phyloP scores from a whole-genome alignment of 257 asterid genomes.

The Fraxinus quadrangulata region DNA sequence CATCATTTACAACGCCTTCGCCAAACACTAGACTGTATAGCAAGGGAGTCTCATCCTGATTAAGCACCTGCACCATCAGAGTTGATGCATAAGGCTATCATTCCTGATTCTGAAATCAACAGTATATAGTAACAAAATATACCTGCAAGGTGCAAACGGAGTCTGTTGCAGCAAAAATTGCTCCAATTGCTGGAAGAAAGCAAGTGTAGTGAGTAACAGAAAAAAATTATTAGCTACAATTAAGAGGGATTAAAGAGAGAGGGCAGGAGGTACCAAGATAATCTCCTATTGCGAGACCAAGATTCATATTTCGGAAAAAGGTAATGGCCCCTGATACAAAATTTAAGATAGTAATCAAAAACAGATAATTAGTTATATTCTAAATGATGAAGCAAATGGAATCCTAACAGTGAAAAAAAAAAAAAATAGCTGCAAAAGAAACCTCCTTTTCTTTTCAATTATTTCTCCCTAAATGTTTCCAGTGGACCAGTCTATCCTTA shows the following conservation, averaged over 20 bases:
- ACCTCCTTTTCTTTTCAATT: neutral
- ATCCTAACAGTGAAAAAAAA: neutral
- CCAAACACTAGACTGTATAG: constrained; percentile 71
- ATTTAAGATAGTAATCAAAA: constrained; percentile 22
- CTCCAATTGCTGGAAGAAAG: constrained; percentile 59
- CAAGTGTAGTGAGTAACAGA: neutral
- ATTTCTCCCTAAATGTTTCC: neutral
- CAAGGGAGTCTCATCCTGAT: constrained; percentile 67
- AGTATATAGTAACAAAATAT: constrained; percentile 11
- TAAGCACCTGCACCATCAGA: constrained; percentile 48
- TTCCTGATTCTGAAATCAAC: constrained; percentile 4
- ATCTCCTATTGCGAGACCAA: constrained; percentile 82
- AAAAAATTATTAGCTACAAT: neutral
- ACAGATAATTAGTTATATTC: constrained; percentile 15
- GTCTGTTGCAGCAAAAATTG: constrained; percentile 75
- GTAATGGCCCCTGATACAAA: constrained; percentile 67
- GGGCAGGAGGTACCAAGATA: constrained; percentile 61
- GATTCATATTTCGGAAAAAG: constrained; percentile 62
- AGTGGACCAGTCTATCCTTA: neutral
- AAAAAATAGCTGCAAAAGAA: neutral
- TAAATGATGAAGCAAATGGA: constrained; percentile 18
- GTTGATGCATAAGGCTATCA: constrained; percentile 5
- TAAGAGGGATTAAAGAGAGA: neutral
- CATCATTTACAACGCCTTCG: constrained; percentile 77
- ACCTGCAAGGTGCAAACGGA: constrained; percentile 79